Conservation (phyloP, 306 rosid species). For the Casuarina glauca region DNA sequence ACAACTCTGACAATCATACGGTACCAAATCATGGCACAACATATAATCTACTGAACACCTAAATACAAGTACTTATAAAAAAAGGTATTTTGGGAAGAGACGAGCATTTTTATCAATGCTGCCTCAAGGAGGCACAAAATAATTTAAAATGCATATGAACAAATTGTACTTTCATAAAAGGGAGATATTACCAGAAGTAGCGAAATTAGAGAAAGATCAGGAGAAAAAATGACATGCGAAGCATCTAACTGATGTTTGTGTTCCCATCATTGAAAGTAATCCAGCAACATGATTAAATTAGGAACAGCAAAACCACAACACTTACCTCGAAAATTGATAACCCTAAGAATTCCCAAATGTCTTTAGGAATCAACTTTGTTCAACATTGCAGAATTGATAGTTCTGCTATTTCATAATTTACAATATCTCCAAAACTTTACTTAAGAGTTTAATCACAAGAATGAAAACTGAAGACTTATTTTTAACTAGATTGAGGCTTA, state of each 20-base stretch:
- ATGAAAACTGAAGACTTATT: too few species aligned
- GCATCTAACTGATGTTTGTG: not conserved
- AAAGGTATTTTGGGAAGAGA: not conserved
- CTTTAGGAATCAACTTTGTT: too few species aligned
- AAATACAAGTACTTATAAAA: not conserved
- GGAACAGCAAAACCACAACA: not conserved
- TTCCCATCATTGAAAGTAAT: not conserved
- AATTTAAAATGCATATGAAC: not conserved
- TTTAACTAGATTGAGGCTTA: too few species aligned
- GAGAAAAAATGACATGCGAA: not conserved
- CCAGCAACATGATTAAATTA: not conserved
- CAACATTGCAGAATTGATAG: too few species aligned
- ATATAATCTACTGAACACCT: not conserved
- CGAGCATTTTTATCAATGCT: not conserved
- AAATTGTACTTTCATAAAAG: not conserved
- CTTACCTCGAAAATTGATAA: not conserved
- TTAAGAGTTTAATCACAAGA: too few species aligned
- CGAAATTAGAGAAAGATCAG: not conserved
- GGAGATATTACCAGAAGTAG: not conserved
- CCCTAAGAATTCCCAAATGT: too few species aligned
- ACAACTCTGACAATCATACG: not conserved
- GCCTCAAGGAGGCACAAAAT: not conserved
- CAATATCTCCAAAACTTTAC: too few species aligned
- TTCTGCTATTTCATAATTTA: too few species aligned
- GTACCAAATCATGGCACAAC: slow-evolving; percentile 2